Evolutionary conservation across 495 filamentous ascomycete species (phyloP).

Genomic region (Thermochaetoides thermophila): DNA sequence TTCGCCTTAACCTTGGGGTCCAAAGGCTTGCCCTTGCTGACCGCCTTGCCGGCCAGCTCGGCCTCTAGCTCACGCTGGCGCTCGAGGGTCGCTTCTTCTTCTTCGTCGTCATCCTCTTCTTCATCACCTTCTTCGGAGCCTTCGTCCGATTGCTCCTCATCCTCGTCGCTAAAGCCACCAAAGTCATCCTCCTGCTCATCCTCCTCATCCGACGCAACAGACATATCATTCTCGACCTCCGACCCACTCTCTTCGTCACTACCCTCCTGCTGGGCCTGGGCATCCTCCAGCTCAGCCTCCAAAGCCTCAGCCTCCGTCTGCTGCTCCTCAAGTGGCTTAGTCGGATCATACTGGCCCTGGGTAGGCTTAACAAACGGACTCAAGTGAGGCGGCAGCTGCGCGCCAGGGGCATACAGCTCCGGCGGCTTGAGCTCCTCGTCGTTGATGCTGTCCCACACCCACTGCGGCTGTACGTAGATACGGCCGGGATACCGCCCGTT

Average conservation of each 20-base stretch:
- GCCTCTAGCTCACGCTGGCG: slow-evolving; percentile 85
- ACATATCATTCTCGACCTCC: slow-evolving; percentile 29
- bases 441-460: slow-evolving; percentile 96
- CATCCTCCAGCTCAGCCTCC: slow-evolving; percentile 45
- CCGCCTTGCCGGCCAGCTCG: slow-evolving; percentile 47
- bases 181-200: slow-evolving; percentile 32
- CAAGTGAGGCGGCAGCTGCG: slow-evolving; percentile 78
- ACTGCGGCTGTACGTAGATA: slow-evolving; percentile 90
- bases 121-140: slow-evolving; percentile 32
- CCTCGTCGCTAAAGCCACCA: slow-evolving; percentile 29
- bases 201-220: slow-evolving; percentile 25
- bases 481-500: slow-evolving; percentile 67
- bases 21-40: slow-evolving; percentile 23
- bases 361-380: slow-evolving; percentile 88
- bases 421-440: slow-evolving; percentile 72
- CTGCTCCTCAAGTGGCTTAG: slow-evolving; percentile 59
- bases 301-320: slow-evolving; percentile 67
- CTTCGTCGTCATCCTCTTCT: slow-evolving; percentile 32
- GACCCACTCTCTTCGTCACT: slow-evolving; percentile 17
- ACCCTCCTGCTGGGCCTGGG: slow-evolving; percentile 26
- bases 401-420: slow-evolving; percentile 80
- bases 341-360: slow-evolving; percentile 80
- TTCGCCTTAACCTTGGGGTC: slow-evolving; percentile 44
- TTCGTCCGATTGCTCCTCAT: no score
- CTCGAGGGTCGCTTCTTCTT: slow-evolving; percentile 31